Evolutionary conservation across 768 basidiomycete genomes (phyloP).

Genomic region (Macrolepiota albuminosa): DNA sequence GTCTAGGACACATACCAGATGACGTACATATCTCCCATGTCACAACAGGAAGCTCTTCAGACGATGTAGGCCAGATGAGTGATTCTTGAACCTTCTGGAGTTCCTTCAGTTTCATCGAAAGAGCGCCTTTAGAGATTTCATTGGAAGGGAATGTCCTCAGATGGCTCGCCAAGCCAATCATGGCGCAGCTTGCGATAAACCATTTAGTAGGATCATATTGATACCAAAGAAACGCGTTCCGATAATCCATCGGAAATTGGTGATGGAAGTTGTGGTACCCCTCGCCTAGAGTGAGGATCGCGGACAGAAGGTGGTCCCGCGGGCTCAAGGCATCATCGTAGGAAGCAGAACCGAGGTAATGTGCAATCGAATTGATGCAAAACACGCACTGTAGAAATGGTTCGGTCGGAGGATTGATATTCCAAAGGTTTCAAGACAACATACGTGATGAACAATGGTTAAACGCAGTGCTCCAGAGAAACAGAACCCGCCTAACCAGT

Average conservation of each 20-base stretch:
- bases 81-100: constrained; percentile 61
- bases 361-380: constrained; percentile 86
- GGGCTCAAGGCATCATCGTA: constrained; percentile 80
- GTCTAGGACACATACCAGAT: background rate
- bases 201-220: constrained; percentile 95
- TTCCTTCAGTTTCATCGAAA: constrained; percentile 80
- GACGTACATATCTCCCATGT: constrained; percentile 77
- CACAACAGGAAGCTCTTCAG: constrained; percentile 66
- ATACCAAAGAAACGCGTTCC: constrained; percentile 76
- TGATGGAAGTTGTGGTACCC: constrained; percentile 92
- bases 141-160: constrained; percentile 84
- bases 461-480: constrained; percentile 70
- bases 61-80: constrained; percentile 54
- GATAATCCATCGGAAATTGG: constrained; percentile 85
- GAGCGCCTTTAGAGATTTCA: constrained; percentile 77
- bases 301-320: constrained; percentile 76
- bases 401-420: background rate
- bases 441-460: constrained; percentile 76
- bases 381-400: constrained; percentile 60
- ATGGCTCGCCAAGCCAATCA: constrained; percentile 70
- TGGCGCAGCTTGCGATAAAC: constrained; percentile 73
- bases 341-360: constrained; percentile 75
- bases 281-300: constrained; percentile 81
- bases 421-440: constrained; percentile 19
- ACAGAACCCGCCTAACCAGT: constrained; percentile 75